Percentiles rank a stretch among this genome's conserved stretches.
Conservation (phyloP, 306 rosid species). For the Vigna mungo region DNA sequence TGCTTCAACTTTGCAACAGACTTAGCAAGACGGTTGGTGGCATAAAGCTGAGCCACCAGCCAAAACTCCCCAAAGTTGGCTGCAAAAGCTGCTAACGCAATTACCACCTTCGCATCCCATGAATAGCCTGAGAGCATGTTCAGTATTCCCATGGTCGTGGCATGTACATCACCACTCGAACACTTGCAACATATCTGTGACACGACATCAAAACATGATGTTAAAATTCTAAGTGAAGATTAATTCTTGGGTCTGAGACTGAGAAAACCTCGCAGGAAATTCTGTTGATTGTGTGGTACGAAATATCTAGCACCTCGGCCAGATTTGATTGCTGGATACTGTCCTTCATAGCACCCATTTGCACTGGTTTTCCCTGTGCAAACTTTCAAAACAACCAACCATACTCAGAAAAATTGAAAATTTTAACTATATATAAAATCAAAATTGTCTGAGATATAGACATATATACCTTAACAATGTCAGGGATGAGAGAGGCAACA, state of each 20-base stretch:
- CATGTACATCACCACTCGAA: conserved; percentile 58
- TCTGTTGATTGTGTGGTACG: conserved; percentile 51
- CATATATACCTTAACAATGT: conserved; percentile 40
- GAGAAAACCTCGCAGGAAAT: conserved; percentile 65
- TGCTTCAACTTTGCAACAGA: conserved; percentile 61
- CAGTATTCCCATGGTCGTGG: conserved; percentile 61
- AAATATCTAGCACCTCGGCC: conserved; percentile 51
- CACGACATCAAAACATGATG: conserved; percentile 25
- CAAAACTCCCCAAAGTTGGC: conserved; percentile 66
- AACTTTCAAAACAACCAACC: neutral
- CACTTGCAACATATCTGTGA: conserved; percentile 64
- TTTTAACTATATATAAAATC: neutral
- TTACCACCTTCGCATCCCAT: conserved; percentile 76
- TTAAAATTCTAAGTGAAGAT: neutral
- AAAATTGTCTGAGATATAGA: neutral
- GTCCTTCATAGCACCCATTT: conserved; percentile 42
- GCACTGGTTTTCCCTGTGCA: conserved; percentile 46
- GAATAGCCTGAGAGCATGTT: conserved; percentile 55
- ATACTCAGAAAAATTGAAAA: neutral
- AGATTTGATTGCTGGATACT: conserved; percentile 44
- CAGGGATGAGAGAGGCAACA: conserved; percentile 48
- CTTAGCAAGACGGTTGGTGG: conserved; percentile 60
- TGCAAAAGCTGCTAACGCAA: conserved; percentile 68
- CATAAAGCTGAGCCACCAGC: conserved; percentile 57
- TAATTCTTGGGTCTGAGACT: neutral